Percentiles rank a stretch among this genome's conserved stretches.
phyloP scores from a whole-genome alignment of 1,284 basidiomycete genomes.

The Neolentinus lepideus region DNA sequence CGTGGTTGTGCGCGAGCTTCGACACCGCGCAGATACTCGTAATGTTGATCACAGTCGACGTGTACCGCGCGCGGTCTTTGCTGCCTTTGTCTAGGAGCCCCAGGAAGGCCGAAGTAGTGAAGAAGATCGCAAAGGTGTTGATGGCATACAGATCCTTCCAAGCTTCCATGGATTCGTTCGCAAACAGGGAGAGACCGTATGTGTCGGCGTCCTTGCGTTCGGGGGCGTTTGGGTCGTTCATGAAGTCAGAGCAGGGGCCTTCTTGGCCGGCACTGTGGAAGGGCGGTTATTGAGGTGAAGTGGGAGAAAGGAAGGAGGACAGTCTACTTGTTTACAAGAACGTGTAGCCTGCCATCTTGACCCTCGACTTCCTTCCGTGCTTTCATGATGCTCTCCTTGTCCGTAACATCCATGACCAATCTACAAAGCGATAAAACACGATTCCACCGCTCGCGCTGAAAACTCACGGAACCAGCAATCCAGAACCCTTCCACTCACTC shows the following conservation, averaged over 20 bases:
- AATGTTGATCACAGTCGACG: conserved; percentile 68
- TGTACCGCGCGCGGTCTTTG: conserved; percentile 45
- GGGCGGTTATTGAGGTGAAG: not conserved
- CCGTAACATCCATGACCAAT: conserved; percentile 62
- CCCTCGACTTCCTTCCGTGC: conserved; percentile 46
- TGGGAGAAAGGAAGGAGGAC: conserved; percentile 6
- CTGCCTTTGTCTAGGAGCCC: conserved; percentile 68
- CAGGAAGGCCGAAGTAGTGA: conserved; percentile 68
- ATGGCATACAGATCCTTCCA: conserved; percentile 57
- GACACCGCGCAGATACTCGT: conserved; percentile 68
- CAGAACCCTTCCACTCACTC: conserved; percentile 37
- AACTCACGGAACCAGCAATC: conserved; percentile 50
- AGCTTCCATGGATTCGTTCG: conserved; percentile 52
- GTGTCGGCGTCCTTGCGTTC: conserved; percentile 55
- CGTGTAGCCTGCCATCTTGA: conserved; percentile 65
- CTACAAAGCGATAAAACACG: conserved; percentile 26
- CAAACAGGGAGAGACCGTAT: conserved; percentile 57
- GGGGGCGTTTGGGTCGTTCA: conserved; percentile 46
- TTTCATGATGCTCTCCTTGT: conserved; percentile 55
- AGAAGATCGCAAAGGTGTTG: conserved; percentile 69
- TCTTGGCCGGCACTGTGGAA: conserved; percentile 59
- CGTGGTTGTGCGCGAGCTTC: conserved; percentile 69
- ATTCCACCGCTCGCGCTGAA: conserved; percentile 1
- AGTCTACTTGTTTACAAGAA: conserved; percentile 74
- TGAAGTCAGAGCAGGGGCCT: conserved; percentile 54